Conservation (phyloP, 768 basidiomycete species). For the Coprinopsis cinerea region DNA sequence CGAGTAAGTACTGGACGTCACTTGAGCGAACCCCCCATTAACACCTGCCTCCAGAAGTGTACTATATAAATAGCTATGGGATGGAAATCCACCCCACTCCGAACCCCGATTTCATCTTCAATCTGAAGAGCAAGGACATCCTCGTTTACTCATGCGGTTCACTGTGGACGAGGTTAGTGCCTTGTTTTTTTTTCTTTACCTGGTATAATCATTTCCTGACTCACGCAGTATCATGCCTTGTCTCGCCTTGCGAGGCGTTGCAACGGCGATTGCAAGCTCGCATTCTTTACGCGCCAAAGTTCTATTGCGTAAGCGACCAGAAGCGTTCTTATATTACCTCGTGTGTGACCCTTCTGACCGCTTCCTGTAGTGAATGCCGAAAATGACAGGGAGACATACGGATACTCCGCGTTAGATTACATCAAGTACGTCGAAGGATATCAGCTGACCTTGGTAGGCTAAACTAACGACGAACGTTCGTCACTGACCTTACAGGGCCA, state of each 20-base stretch:
- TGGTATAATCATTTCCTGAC: neutral
- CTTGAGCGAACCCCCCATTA: neutral
- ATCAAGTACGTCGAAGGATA: conserved; percentile 62
- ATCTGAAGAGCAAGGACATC: conserved; percentile 53
- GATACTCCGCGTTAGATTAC: conserved; percentile 81
- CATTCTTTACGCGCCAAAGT: conserved; percentile 70
- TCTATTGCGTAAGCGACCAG: conserved; percentile 66
- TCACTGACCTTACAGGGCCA: conserved; percentile 49
- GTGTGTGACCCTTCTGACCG: neutral
- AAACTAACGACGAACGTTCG: neutral
- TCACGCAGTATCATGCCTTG: conserved; percentile 78
- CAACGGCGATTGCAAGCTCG: conserved; percentile 70
- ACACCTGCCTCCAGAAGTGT: conserved; percentile 47
- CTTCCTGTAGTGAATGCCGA: conserved; percentile 63
- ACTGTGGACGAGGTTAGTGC: conserved; percentile 79
- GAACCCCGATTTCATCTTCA: conserved; percentile 71
- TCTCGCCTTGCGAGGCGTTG: conserved; percentile 78
- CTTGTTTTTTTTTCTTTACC: neutral
- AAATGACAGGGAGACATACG: conserved; percentile 88
- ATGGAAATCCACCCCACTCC: conserved; percentile 89
- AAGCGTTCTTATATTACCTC: neutral
- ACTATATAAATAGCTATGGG: conserved; percentile 88
- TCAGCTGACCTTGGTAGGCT: neutral
- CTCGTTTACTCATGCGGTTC: conserved; percentile 93
- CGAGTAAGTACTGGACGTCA: conserved; percentile 38